Conservation (phyloP, 176 grass and related monocot genomes). For the Eragrostis nindensis region DNA sequence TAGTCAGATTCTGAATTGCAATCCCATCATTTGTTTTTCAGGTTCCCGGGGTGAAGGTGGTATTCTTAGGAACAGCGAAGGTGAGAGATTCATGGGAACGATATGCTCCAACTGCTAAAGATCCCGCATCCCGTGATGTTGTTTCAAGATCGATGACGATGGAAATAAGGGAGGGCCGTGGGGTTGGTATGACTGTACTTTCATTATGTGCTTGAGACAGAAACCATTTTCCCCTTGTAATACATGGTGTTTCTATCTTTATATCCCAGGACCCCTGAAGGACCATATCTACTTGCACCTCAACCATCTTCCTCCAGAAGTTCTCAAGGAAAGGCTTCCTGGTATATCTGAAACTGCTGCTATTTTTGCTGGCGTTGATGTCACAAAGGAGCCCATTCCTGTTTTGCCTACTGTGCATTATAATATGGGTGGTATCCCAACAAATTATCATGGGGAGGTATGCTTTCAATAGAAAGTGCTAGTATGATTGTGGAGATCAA, state of each 20-base stretch:
- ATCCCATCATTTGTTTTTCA: slow-evolving; percentile 4
- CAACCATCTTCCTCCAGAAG: slow-evolving; percentile 79
- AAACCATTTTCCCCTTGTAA: background rate
- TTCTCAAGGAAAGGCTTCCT: slow-evolving; percentile 92
- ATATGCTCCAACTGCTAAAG: slow-evolving; percentile 75
- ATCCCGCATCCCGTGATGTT: slow-evolving; percentile 82
- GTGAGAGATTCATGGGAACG: slow-evolving; percentile 87
- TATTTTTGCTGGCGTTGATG: slow-evolving; percentile 92
- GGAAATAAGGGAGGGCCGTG: slow-evolving; percentile 84
- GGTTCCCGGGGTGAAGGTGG: slow-evolving; percentile 88
- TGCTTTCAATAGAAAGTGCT: background rate
- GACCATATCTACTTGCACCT: slow-evolving; percentile 89
- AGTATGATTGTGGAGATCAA: slow-evolving; percentile 11
- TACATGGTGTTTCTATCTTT: slow-evolving; percentile 25
- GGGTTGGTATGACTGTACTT: slow-evolving; percentile 56
- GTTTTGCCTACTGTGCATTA: slow-evolving; percentile 96
- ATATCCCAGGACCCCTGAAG: slow-evolving; percentile 75
- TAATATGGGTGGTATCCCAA: slow-evolving; percentile 97
- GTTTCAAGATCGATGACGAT: slow-evolving; percentile 89
- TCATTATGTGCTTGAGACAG: background rate
- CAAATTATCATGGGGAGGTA: slow-evolving; percentile 94
- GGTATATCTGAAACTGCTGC: slow-evolving; percentile 97
- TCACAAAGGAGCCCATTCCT: slow-evolving; percentile 95
- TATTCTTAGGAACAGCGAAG: slow-evolving; percentile 85
- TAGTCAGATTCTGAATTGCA: background rate